Conservation (phyloP, 2,329 filamentous ascomycete genomes). For the Leptographium wingfieldii region DNA sequence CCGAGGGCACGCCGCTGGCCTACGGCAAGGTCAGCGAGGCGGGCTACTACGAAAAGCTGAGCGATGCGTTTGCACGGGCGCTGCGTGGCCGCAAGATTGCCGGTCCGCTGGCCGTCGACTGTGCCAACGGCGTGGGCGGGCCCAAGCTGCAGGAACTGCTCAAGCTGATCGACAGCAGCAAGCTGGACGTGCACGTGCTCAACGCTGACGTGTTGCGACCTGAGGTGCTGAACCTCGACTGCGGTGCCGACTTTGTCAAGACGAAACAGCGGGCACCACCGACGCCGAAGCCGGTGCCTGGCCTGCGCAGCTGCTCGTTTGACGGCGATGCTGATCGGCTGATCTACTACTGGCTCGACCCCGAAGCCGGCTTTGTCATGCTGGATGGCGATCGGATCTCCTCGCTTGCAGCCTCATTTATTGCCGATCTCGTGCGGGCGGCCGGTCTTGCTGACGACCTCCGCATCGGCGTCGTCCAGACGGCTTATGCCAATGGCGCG, state of each 20-base stretch:
- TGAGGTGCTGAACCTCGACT: constrained; percentile 82
- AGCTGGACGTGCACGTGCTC: constrained; percentile 64
- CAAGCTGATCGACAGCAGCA: constrained; percentile 53
- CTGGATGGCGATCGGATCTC: constrained; percentile 96
- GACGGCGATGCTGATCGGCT: constrained; percentile 94
- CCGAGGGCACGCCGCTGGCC: constrained; percentile 69
- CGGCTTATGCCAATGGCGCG: constrained; percentile 92
- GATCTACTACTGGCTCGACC: constrained; percentile 87
- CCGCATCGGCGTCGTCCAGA: constrained; percentile 90
- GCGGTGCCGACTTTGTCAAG: constrained; percentile 94
- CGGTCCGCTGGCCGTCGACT: constrained; percentile 75
- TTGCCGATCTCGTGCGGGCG: constrained; percentile 75
- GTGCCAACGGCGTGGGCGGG: constrained; percentile 91
- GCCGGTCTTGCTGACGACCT: constrained; percentile 69
- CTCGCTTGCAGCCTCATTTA: constrained; percentile 84
- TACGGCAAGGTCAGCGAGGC: constrained; percentile 83
- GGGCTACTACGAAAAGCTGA: constrained; percentile 91
- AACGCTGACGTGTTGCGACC: constrained; percentile 90
- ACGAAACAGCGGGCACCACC: constrained; percentile 87
- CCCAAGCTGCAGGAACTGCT: constrained; percentile 80
- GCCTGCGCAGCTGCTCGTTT: constrained; percentile 75
- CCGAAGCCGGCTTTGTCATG: constrained; percentile 73
- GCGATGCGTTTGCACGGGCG: constrained; percentile 69
- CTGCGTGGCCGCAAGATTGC: constrained; percentile 64
- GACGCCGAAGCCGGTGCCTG: constrained; percentile 61